A percentile compares a stretch with the other conserved stretches of the same genome.
Evolutionary conservation across 768 basidiomycete genomes (phyloP).

Genomic region (Leccinum boreale): DNA sequence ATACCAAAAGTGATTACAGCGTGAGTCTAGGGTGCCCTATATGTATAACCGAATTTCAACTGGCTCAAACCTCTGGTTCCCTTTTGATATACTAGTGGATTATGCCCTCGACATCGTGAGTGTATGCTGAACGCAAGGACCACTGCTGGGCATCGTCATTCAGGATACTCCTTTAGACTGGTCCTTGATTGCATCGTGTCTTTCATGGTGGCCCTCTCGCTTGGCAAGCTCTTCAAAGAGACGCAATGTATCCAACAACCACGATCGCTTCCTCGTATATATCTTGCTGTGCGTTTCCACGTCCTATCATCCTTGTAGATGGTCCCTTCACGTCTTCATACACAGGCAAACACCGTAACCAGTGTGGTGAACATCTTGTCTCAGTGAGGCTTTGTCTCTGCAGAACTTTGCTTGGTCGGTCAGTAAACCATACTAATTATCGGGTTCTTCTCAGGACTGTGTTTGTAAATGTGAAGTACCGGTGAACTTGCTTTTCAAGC

Average conservation of each 20-base stretch:
- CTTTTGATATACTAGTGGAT: neutral
- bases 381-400: neutral
- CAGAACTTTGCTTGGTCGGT: neutral
- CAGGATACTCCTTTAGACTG: neutral
- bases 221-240: neutral
- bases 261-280: neutral
- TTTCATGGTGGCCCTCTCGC: neutral
- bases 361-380: neutral
- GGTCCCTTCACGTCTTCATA: neutral
- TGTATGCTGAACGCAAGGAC: neutral
- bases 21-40: neutral
- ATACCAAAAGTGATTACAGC: fast-evolving
- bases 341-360: neutral
- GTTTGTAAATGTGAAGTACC: neutral
- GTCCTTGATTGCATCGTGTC: neutral
- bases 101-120: neutral
- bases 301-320: neutral
- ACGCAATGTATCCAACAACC: neutral
- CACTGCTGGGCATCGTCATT: neutral
- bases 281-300: neutral
- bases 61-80: neutral
- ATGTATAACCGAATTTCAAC: neutral
- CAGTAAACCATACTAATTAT: neutral
- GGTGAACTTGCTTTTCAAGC: neutral
- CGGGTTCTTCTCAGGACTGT: neutral